Conservation (phyloP, 2,329 filamentous ascomycete genomes). For the Pyricularia pennisetigena region DNA sequence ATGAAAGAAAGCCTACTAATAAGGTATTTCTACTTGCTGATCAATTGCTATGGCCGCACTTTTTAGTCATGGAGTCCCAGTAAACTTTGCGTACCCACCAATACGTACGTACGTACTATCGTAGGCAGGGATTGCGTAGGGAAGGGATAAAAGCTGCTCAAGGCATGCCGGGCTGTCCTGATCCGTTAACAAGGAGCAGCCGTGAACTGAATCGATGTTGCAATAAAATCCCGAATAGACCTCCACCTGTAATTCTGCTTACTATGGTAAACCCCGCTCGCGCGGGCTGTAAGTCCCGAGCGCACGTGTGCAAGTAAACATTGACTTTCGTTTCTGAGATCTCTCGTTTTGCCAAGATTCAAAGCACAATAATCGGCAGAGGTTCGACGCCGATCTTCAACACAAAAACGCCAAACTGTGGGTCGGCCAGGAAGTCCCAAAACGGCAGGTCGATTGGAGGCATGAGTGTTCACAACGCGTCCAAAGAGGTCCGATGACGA, state of each 20-base stretch:
- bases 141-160: too few relatives aligned
- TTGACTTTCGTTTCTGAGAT: not conserved
- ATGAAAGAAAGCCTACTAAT: too few relatives aligned
- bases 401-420: not conserved
- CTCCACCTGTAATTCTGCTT: not conserved
- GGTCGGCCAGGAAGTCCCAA: not conserved
- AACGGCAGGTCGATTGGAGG: not conserved
- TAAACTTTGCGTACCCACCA: too few relatives aligned
- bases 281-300: not conserved
- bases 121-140: too few relatives aligned
- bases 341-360: not conserved
- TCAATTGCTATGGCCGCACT: too few relatives aligned
- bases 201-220: not conserved
- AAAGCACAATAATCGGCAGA: not conserved
- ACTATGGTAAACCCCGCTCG: not conserved
- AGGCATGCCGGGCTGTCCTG: not conserved
- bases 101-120: too few relatives aligned
- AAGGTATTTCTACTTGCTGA: too few relatives aligned
- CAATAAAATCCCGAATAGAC: not conserved
- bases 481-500: not conserved
- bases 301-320: not conserved
- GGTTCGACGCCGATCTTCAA: not conserved
- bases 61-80: too few relatives aligned
- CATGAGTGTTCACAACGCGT: not conserved
- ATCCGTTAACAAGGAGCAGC: not conserved